Base-by-base conservation (phyloP, 192 early-diverging fungal species). In the Spizellomyces sp. region DNA sequence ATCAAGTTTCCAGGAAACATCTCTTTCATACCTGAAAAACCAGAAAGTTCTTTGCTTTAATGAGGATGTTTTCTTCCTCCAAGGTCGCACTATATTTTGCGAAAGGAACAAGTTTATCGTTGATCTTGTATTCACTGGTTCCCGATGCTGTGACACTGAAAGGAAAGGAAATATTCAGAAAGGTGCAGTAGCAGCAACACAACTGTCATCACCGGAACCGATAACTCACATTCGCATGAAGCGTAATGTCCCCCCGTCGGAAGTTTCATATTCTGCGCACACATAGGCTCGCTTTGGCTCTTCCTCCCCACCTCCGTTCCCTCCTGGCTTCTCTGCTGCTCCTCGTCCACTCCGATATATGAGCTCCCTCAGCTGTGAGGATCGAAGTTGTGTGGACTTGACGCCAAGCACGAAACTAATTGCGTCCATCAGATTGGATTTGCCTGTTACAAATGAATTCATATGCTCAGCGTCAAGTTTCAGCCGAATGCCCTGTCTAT, bases 371-470 rank as follows among this genome's bases (percentile, higher is more conserved):
- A 99, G 84, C 27, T 94, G 89, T 14, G 90, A 76, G 1, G 95
- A 98, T 8, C 98, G 91, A 67, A 99, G 80, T 48, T 98, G 94
- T n/a, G 86, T 62, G 5, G 94, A 94, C 57, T 95, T 91, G 62
- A 99, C 90, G 42, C 98, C 98, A 21, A 99, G 85, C 2, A 99
- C 98, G 86, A 99, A 99, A 42, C 91, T 93, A 74, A 99, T 96
- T 47, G 98, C 98, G 76, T 99, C 98, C 96, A 99, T 99, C 19
- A 98, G 83, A 75, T 99, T 99, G 17, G 95, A 98, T 79, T 99
- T 99, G 14, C 95, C 91, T 93, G 42, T 36, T 36, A 36, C 27
- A 36, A 36, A 36, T 36, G 27, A 15, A 15, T 19, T 0, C 2
- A n/a, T 2, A 55, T 15, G 15, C 19, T 55, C 54, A 55, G 54